phyloP scores from a whole-genome alignment of 768 basidiomycete species.

The Hericium erinaceus region DNA sequence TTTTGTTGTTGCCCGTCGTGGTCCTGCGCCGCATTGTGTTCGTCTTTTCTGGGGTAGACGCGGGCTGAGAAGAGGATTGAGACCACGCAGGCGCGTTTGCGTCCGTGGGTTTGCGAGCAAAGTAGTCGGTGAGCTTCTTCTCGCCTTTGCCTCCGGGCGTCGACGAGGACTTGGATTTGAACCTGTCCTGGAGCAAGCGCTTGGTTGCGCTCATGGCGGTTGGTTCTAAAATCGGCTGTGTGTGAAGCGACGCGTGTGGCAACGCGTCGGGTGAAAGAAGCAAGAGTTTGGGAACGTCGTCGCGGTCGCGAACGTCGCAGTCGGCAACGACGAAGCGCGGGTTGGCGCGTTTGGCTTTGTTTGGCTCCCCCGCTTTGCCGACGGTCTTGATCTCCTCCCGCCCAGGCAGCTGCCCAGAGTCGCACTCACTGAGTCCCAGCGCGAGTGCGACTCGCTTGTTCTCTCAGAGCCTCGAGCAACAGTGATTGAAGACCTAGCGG shows the following conservation, averaged over 20 bases:
- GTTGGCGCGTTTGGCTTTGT: neutral
- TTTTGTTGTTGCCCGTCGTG: neutral
- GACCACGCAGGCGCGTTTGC: neutral
- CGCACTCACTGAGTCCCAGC: no score
- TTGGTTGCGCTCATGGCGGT: neutral
- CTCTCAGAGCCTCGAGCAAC: no score
- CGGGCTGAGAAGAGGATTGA: neutral
- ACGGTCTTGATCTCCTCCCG: no score
- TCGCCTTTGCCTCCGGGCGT: neutral
- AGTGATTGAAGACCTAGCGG: no score
- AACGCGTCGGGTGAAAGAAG: neutral
- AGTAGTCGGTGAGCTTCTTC: neutral
- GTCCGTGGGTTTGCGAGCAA: neutral
- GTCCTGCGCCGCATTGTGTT: neutral
- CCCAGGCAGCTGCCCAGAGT: no score
- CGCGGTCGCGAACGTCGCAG: neutral
- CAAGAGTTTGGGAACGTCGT: neutral
- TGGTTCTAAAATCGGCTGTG: neutral
- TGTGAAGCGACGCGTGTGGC: neutral
- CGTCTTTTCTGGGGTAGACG: neutral
- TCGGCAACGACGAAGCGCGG: neutral
- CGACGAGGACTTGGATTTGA: neutral
- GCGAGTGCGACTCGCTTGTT: no score
- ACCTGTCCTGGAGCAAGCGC: neutral
- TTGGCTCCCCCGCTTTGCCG: neutral